phyloP scores from a whole-genome alignment of 1,284 basidiomycete genomes.

The Singerocomus rubriflavus region DNA sequence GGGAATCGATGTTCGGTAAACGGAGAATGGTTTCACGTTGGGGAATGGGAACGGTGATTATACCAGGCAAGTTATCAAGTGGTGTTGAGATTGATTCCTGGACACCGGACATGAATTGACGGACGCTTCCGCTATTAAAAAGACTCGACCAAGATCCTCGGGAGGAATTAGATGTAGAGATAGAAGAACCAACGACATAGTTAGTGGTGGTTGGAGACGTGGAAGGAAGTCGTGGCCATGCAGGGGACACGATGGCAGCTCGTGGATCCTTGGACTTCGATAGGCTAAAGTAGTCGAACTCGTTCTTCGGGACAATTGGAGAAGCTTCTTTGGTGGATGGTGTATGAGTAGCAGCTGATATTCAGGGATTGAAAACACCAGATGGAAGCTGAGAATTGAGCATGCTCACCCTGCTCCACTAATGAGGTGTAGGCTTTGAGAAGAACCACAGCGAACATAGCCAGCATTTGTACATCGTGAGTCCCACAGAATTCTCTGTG shows the following conservation, averaged over 20 bases:
- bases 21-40: conserved; percentile 24
- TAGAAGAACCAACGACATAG: conserved; percentile 33
- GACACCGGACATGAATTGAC: conserved; percentile 59
- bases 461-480: conserved; percentile 81
- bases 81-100: conserved; percentile 49
- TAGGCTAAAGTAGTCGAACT: conserved; percentile 50
- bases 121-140: conserved; percentile 60
- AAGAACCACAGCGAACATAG: conserved; percentile 70
- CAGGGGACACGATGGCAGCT: conserved; percentile 31
- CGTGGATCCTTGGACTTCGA: conserved; percentile 35
- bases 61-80: conserved; percentile 23
- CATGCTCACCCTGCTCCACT: conserved; percentile 27
- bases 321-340: conserved; percentile 21
- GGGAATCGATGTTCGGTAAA: conserved; percentile 23
- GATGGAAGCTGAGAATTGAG: background rate
- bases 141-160: conserved; percentile 74
- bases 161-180: conserved; percentile 52
- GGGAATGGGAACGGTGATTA: conserved; percentile 32
- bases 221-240: conserved; percentile 34
- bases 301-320: conserved; percentile 19
- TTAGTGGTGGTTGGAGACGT: conserved; percentile 36
- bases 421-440: conserved; percentile 41
- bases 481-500: conserved; percentile 60
- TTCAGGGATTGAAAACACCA: background rate
- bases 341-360: conserved; percentile 6